Evolutionary conservation across 257 asterid genomes (phyloP).

Genomic region (Solanum etuberosum): DNA sequence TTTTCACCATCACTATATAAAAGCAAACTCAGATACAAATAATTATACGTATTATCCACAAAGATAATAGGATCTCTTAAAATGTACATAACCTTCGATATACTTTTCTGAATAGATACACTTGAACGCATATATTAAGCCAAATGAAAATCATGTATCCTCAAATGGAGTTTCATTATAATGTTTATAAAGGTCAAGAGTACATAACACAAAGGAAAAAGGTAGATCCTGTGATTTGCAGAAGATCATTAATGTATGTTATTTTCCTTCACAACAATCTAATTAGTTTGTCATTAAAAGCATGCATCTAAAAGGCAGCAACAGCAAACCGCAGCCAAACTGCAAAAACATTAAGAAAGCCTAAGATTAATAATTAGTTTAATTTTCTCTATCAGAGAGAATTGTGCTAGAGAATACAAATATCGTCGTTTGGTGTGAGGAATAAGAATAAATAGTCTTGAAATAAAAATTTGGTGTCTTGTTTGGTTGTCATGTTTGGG

Average conservation of each 20-base stretch:
- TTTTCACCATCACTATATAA: background rate
- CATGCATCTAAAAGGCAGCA: conserved; percentile 27
- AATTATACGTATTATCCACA: background rate
- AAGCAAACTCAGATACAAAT: background rate
- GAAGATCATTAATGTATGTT: background rate
- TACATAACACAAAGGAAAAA: background rate
- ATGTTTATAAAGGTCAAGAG: background rate
- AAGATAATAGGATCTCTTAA: background rate
- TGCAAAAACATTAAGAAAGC: background rate
- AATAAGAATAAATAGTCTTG: too few species aligned
- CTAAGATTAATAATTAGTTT: background rate
- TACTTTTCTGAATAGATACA: background rate
- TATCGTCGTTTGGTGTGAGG: too few species aligned
- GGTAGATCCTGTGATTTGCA: background rate
- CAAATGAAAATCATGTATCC: background rate
- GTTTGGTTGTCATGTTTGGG: too few species aligned
- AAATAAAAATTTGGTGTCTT: too few species aligned
- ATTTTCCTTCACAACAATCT: background rate
- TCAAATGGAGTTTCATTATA: background rate
- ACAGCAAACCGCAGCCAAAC: conserved; percentile 35
- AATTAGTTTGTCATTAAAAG: conserved; percentile 14
- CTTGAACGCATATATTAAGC: too few species aligned
- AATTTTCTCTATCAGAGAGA: background rate
- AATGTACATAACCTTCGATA: background rate
- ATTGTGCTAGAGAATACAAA: background rate